These are phyloP conservation scores for Phytophthora kernoviae DNA, from an alignment of 352 stramenopile species.

Conservation along the genomic window DNA sequence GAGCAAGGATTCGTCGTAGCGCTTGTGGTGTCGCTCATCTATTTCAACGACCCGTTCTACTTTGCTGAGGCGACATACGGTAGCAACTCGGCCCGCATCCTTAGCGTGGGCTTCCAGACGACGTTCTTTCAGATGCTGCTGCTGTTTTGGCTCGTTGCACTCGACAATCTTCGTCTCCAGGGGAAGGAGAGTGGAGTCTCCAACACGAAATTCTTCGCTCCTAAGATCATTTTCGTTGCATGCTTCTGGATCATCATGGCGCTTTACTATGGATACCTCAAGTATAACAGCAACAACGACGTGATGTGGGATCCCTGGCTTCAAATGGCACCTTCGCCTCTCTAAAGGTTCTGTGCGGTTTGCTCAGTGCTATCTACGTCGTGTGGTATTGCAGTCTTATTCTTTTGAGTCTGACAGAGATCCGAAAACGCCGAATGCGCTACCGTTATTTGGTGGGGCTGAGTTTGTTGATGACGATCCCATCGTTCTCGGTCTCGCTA, in stretches of 20 bases:
- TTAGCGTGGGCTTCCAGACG: slow-evolving; percentile 58
- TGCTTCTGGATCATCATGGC: slow-evolving; percentile 64
- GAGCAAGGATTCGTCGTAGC: slow-evolving; percentile 61
- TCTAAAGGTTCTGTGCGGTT: slow-evolving; percentile 37
- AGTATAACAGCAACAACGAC: slow-evolving; percentile 68
- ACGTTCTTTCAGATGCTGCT: slow-evolving; percentile 66
- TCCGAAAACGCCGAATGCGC: slow-evolving; percentile 46
- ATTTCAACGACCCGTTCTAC: slow-evolving; percentile 74
- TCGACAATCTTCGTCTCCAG: slow-evolving; percentile 66
- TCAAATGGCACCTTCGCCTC: slow-evolving; percentile 47
- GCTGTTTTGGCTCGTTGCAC: slow-evolving; percentile 59
- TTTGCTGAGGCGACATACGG: slow-evolving; percentile 49
- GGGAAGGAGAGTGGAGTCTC: slow-evolving; percentile 53
- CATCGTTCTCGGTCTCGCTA: slow-evolving; percentile 46
- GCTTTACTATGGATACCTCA: slow-evolving; percentile 65
- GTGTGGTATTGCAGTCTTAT: slow-evolving; percentile 51
- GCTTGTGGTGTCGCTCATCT: slow-evolving; percentile 48
- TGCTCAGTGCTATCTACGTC: slow-evolving; percentile 55
- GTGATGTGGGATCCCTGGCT: slow-evolving; percentile 50
- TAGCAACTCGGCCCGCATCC: slow-evolving; percentile 51
- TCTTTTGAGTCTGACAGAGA: slow-evolving; percentile 43
- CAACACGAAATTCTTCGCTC: slow-evolving; percentile 57
- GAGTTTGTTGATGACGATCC: slow-evolving; percentile 55
- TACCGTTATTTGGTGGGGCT: slow-evolving; percentile 57
- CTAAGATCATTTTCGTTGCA: slow-evolving; percentile 51